Evolutionary conservation across 148 eudicot species (phyloP).

Genomic region (Euryodendron excelsum): DNA sequence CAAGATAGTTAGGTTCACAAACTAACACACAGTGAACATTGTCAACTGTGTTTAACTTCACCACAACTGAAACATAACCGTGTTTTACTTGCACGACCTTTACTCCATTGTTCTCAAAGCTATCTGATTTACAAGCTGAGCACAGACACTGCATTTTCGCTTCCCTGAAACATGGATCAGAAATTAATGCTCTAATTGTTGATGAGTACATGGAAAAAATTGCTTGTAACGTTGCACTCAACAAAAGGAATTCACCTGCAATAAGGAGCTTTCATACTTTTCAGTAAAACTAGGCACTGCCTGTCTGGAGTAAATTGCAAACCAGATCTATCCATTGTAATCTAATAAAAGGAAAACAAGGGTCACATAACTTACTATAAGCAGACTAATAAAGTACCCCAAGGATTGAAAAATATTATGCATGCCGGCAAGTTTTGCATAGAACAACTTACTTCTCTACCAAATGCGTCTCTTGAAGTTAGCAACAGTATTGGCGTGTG

Average conservation of each 20-base stretch:
- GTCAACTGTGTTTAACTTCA: constrained; percentile 51
- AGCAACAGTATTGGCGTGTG: constrained; percentile 55
- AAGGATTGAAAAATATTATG: constrained; percentile 2
- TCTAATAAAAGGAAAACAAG: constrained; percentile 36
- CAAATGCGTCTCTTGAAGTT: constrained; percentile 45
- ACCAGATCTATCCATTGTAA: constrained; percentile 51
- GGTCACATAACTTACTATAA: constrained; percentile 20
- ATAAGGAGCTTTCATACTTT: constrained; percentile 62
- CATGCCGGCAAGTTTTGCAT: neutral
- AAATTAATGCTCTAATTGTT: constrained; percentile 6
- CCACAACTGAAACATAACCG: constrained; percentile 62
- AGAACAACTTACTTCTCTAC: constrained; percentile 57
- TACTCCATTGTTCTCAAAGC: constrained; percentile 60
- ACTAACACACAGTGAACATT: constrained; percentile 61
- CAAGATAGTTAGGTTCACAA: constrained; percentile 67
- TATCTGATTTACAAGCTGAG: constrained; percentile 53
- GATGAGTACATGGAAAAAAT: neutral
- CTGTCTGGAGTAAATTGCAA: constrained; percentile 82
- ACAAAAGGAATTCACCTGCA: constrained; percentile 54
- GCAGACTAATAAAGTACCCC: neutral
- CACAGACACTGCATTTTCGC: constrained; percentile 59
- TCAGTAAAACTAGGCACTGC: constrained; percentile 52
- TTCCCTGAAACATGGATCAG: constrained; percentile 43
- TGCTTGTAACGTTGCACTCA: neutral
- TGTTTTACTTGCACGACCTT: constrained; percentile 71